A percentile compares a stretch with the other conserved stretches of the same genome.
Evolutionary conservation across 495 filamentous ascomycete species (phyloP).

Genomic region (Penicillium cataractarum): DNA sequence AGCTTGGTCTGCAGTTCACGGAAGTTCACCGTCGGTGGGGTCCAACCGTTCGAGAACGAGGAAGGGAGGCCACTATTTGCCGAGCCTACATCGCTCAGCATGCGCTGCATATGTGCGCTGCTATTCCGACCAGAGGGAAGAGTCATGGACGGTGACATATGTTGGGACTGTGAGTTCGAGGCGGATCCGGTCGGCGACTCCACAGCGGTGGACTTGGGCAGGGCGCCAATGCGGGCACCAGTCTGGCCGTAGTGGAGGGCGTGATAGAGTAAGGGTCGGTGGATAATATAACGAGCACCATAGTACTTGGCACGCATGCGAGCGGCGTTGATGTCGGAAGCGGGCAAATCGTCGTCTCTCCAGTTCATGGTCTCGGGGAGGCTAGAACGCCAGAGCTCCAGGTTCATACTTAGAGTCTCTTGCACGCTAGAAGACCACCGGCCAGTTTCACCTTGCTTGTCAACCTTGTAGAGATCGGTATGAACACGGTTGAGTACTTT

Average conservation of each 20-base stretch:
- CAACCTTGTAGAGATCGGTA: slow-evolving; percentile 73
- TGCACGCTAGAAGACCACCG: slow-evolving; percentile 39
- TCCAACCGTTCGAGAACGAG: slow-evolving; percentile 18
- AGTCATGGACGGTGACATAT: slow-evolving; percentile 36
- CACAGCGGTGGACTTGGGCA: slow-evolving; percentile 25
- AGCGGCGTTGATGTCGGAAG: slow-evolving; percentile 77
- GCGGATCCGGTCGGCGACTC: slow-evolving; percentile 37
- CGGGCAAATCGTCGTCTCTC: slow-evolving; percentile 66
- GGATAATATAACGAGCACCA: slow-evolving; percentile 87
- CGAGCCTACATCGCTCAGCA: slow-evolving; percentile 42
- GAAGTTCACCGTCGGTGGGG: slow-evolving; percentile 18
- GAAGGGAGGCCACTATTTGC: slow-evolving; percentile 11
- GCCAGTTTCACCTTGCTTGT: slow-evolving; percentile 37
- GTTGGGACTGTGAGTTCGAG: slow-evolving; percentile 36
- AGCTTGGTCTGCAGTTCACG: slow-evolving; percentile 47
- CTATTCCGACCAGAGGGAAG: slow-evolving; percentile 24
- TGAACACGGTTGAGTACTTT: slow-evolving; percentile 86
- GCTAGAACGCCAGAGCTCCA: slow-evolving; percentile 53
- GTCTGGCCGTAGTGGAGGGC: slow-evolving; percentile 56
- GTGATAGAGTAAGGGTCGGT: slow-evolving; percentile 76
- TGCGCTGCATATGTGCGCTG: slow-evolving; percentile 35
- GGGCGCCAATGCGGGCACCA: slow-evolving; percentile 24
- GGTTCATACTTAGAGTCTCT: slow-evolving; percentile 48
- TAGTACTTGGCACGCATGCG: slow-evolving; percentile 93
- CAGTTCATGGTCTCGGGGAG: slow-evolving; percentile 60